These are phyloP conservation scores for Lentinus tigrinus DNA, from an alignment of 768 basidiomycete genomes.

Conservation along the genomic window DNA sequence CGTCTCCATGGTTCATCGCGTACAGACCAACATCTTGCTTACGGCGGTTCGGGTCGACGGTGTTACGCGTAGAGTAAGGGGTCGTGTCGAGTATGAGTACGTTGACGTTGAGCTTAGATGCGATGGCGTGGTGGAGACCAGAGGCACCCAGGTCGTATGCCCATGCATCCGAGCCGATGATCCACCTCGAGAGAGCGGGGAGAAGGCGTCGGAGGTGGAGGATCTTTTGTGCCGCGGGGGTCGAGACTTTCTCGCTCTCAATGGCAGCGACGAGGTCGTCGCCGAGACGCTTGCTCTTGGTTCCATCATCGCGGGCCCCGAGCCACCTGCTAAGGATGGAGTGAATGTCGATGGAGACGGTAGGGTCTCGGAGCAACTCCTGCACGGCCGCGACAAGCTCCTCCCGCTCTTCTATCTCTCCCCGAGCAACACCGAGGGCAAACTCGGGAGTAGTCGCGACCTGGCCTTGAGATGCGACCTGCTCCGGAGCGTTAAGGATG, in stretches of 20 bases:
- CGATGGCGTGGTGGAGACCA: conserved; percentile 91
- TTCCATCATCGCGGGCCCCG: conserved; percentile 60
- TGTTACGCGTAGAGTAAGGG: conserved; percentile 80
- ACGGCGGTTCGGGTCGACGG: conserved; percentile 66
- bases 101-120: conserved; percentile 90
- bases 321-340: conserved; percentile 78
- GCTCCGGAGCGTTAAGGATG: conserved; percentile 79
- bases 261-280: conserved; percentile 54
- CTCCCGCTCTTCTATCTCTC: conserved; percentile 72
- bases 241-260: conserved; percentile 34
- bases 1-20: conserved; percentile 97
- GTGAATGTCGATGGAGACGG: conserved; percentile 58
- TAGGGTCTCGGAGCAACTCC: conserved; percentile 55
- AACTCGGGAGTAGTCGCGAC: conserved; percentile 91
- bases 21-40: conserved; percentile 98
- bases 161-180: conserved; percentile 98
- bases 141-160: conserved; percentile 95
- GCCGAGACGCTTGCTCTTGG: conserved; percentile 59
- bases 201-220: conserved; percentile 63
- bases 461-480: conserved; percentile 66
- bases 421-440: conserved; percentile 88
- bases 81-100: conserved; percentile 92
- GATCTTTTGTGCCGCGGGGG: conserved; percentile 52
- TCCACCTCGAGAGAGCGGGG: conserved; percentile 80
- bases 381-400: conserved; percentile 65